Evolutionary conservation across 2,329 filamentous ascomycete genomes (phyloP).

Genomic region (Bimuria novae-zelandiae): DNA sequence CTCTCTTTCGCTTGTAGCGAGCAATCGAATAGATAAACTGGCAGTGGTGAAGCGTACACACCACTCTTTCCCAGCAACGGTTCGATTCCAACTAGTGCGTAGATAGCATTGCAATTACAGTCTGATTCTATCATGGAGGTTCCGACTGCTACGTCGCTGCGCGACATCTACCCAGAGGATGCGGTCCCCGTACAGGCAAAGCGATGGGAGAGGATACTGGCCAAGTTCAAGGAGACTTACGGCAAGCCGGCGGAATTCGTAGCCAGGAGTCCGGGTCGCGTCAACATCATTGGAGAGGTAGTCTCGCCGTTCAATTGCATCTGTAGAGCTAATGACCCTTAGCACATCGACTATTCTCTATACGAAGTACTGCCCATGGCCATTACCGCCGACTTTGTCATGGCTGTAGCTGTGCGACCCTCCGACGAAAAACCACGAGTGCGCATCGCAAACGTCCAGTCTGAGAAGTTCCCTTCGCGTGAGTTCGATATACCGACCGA

Average conservation of each 20-base stretch:
- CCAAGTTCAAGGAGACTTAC: slow-evolving; percentile 72
- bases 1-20: no score
- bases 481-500: slow-evolving; percentile 73
- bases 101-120: not conserved
- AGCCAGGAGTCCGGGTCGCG: slow-evolving; percentile 86
- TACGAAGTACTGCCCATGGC: slow-evolving; percentile 97
- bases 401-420: slow-evolving; percentile 71
- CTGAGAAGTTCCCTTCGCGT: slow-evolving; percentile 73
- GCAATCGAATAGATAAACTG: no score
- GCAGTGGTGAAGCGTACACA: no score
- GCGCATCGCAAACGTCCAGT: slow-evolving; percentile 78
- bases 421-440: slow-evolving; percentile 63
- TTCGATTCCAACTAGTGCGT: no score
- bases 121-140: slow-evolving; percentile 54
- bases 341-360: slow-evolving; percentile 96
- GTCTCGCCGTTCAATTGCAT: not conserved
- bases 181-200: slow-evolving; percentile 68
- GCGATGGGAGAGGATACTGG: slow-evolving; percentile 76
- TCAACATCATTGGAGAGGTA: slow-evolving; percentile 94
- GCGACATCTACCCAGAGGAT: slow-evolving; percentile 82
- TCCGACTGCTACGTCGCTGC: slow-evolving; percentile 73
- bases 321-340: slow-evolving; percentile 19
- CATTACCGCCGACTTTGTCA: slow-evolving; percentile 85
- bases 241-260: slow-evolving; percentile 77
- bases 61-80: no score